Conservation (phyloP, 108 stramenopile genomes). For the Nannochloropsis oceanica region DNA sequence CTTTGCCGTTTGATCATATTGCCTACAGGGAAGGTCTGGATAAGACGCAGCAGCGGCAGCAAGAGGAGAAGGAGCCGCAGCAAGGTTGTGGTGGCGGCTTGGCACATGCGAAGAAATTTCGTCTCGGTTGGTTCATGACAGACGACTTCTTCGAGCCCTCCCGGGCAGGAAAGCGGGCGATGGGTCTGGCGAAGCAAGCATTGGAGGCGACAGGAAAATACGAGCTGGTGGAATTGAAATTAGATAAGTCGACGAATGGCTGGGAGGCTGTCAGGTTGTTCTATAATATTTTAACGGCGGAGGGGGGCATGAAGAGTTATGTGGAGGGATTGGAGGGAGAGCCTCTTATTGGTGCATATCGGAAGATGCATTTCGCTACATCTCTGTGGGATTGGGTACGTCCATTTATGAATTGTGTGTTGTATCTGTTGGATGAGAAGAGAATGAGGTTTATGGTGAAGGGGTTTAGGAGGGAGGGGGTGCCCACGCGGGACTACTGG, state of each 20-base stretch:
- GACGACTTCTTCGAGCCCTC: conserved; percentile 38
- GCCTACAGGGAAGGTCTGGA: background rate
- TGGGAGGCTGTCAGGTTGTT: conserved; percentile 28
- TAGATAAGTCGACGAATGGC: conserved; percentile 17
- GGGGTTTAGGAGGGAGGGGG: conserved; percentile 11
- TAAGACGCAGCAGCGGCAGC: background rate
- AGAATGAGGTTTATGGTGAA: conserved; percentile 7
- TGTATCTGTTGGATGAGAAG: background rate
- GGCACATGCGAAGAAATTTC: background rate
- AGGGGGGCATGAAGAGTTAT: conserved; percentile 26
- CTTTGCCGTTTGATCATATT: conserved; percentile 3
- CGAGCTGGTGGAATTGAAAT: conserved; percentile 24
- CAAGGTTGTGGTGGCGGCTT: background rate
- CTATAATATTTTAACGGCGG: conserved; percentile 19
- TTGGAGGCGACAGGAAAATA: conserved; percentile 18
- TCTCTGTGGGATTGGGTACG: conserved; percentile 21
- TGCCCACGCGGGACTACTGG: conserved; percentile 21
- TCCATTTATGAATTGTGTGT: background rate
- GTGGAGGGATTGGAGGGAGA: conserved; percentile 21
- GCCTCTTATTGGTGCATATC: conserved; percentile 11
- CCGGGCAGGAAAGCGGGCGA: conserved; percentile 19
- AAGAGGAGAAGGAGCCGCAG: background rate
- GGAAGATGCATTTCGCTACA: background rate
- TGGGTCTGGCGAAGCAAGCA: conserved; percentile 17
- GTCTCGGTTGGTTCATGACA: conserved; percentile 11